Evolutionary conservation across 192 early-diverging fungal genomes (phyloP).

Genomic region (Dimargaris cristalligena): DNA sequence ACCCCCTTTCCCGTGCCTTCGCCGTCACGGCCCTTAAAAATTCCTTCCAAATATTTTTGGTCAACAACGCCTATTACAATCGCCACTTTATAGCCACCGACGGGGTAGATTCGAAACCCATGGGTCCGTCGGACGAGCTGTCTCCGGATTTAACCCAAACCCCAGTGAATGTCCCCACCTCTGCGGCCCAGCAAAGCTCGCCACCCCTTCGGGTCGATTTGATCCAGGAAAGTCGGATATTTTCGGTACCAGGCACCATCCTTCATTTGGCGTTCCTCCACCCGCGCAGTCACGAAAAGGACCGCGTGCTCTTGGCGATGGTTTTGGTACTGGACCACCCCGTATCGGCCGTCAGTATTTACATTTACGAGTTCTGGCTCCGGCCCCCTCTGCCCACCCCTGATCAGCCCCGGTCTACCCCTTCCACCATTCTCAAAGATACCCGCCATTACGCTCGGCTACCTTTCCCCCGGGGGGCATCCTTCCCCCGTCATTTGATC

Average conservation of each 20-base stretch:
- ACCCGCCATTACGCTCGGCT: conserved; percentile 7
- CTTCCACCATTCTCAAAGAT: background rate
- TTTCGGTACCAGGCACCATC: conserved; percentile 7
- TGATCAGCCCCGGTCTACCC: background rate
- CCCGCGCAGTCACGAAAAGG: background rate
- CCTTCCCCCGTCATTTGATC: background rate
- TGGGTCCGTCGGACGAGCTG: background rate
- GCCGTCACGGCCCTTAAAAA: conserved; percentile 4
- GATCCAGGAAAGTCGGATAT: conserved; percentile 7
- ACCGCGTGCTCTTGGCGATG: conserved; percentile 1
- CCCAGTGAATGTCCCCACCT: background rate
- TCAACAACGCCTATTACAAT: background rate
- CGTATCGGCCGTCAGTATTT: background rate
- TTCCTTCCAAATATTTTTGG: conserved; percentile 7
- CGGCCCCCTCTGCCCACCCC: background rate
- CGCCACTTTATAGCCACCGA: too few species aligned
- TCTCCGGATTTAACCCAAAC: background rate
- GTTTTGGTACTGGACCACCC: background rate
- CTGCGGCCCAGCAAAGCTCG: too few species aligned
- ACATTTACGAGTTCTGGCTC: conserved; percentile 10
- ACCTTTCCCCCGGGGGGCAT: background rate
- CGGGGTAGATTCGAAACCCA: background rate
- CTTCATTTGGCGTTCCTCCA: background rate
- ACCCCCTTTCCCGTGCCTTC: conserved; percentile 6
- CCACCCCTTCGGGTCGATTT: too few species aligned